A percentile compares a stretch with the other conserved stretches of the same genome.
Conservation (phyloP, 1,139 yeast species). For the Nadsonia starkeyi-henricii region DNA sequence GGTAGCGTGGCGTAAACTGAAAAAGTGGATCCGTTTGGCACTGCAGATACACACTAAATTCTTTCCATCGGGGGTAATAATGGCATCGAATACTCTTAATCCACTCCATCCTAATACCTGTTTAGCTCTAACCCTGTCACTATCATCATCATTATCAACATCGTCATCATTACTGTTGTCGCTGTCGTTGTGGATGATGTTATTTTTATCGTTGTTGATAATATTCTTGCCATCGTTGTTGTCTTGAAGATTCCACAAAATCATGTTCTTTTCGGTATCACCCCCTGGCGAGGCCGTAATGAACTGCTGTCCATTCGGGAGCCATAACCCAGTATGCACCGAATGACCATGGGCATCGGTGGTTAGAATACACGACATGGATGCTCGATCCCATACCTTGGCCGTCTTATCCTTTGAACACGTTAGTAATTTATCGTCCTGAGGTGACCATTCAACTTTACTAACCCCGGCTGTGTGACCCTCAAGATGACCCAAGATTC, state of each 20-base stretch:
- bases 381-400: constrained; percentile 45
- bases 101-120: neutral
- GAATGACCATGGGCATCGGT: constrained; percentile 20
- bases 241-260: constrained; percentile 30
- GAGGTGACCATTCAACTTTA: constrained; percentile 60
- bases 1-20: neutral
- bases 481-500: constrained; percentile 24
- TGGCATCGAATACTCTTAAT: neutral
- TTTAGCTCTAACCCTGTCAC: no score
- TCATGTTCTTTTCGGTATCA: constrained; percentile 53
- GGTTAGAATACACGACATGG: constrained; percentile 15
- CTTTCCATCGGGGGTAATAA: neutral
- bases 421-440: constrained; percentile 50
- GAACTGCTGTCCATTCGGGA: constrained; percentile 47
- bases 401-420: constrained; percentile 57
- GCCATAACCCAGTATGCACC: constrained; percentile 63
- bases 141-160: no score
- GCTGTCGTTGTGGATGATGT: no score
- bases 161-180: no score
- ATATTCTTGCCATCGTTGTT: no score
- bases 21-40: neutral
- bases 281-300: constrained; percentile 41
- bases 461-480: constrained; percentile 51
- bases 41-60: neutral
- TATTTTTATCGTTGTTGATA: no score